Evolutionary conservation across 2,329 filamentous ascomycete genomes (phyloP).

Genomic region (Plectosphaerella sp.): DNA sequence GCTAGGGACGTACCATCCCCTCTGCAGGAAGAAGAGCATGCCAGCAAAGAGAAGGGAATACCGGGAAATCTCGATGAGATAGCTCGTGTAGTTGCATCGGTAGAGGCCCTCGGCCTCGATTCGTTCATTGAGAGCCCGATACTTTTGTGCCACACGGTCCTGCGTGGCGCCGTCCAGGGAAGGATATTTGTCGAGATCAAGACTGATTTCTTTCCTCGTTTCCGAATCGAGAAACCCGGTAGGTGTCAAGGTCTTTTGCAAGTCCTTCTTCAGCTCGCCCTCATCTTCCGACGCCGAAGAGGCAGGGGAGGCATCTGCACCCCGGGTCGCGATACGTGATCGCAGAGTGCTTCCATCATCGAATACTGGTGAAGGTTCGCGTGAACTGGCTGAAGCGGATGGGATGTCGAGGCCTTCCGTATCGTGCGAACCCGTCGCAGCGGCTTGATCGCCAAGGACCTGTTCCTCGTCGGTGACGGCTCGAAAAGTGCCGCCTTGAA

Average conservation of each 20-base stretch:
- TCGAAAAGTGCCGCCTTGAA: constrained; percentile 81
- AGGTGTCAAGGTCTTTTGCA: constrained; percentile 42
- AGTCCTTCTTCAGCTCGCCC: constrained; percentile 36
- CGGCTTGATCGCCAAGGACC: constrained; percentile 2
- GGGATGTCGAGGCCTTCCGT: too few species aligned
- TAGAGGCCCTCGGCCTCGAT: constrained; percentile 75
- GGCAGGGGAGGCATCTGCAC: constrained; percentile 34
- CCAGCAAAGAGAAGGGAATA: constrained; percentile 65
- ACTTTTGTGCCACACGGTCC: constrained; percentile 71
- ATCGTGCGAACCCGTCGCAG: constrained; percentile 16
- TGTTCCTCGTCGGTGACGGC: constrained; percentile 12
- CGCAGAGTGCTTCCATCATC: constrained; percentile 31
- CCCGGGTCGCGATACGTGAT: constrained; percentile 18
- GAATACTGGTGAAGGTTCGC: constrained; percentile 44
- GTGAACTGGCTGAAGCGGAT: constrained; percentile 51
- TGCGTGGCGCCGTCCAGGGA: constrained; percentile 70
- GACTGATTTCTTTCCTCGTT: constrained; percentile 68
- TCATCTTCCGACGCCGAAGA: constrained; percentile 56
- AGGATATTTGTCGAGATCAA: constrained; percentile 79
- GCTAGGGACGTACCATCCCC: constrained; percentile 64
- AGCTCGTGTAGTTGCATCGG: constrained; percentile 77
- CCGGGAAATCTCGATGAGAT: constrained; percentile 68
- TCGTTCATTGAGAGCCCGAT: constrained; percentile 69
- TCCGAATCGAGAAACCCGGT: constrained; percentile 67
- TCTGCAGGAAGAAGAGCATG: constrained; percentile 56